Evolutionary conservation across 2,329 filamentous ascomycete genomes (phyloP).

Genomic region (Xylaria sp.): DNA sequence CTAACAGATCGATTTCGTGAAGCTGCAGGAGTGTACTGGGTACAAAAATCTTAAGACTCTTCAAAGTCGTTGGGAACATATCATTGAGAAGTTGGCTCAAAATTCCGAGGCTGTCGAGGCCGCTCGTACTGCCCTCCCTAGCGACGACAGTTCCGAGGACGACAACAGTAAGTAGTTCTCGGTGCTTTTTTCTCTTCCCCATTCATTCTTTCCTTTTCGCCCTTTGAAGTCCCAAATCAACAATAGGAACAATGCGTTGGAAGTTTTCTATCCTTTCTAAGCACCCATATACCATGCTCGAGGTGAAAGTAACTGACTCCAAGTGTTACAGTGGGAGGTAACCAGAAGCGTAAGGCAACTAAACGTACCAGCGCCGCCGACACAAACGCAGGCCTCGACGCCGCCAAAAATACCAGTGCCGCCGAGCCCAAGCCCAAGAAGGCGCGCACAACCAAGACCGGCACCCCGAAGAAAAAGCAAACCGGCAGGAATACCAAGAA

Average conservation of each 20-base stretch:
- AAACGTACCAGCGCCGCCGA: not conserved
- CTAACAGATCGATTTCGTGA: slow-evolving; percentile 1
- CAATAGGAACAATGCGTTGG: not conserved
- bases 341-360: not conserved
- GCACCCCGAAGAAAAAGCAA: not conserved
- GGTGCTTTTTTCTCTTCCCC: not conserved
- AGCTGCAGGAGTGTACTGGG: not conserved
- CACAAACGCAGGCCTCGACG: not conserved
- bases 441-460: not conserved
- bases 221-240: not conserved
- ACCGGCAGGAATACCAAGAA: not conserved
- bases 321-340: not conserved
- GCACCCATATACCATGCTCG: not conserved
- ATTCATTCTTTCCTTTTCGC: not conserved
- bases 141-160: not conserved
- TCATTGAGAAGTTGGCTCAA: not conserved
- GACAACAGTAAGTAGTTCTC: not conserved
- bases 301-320: not conserved
- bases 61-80: not conserved
- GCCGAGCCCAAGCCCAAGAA: not conserved
- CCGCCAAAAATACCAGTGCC: not conserved
- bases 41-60: not conserved
- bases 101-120: not conserved
- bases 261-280: not conserved
- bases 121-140: not conserved